Evolutionary conservation across 257 asterid genomes (phyloP).

Genomic region (Solanum clarkiae): DNA sequence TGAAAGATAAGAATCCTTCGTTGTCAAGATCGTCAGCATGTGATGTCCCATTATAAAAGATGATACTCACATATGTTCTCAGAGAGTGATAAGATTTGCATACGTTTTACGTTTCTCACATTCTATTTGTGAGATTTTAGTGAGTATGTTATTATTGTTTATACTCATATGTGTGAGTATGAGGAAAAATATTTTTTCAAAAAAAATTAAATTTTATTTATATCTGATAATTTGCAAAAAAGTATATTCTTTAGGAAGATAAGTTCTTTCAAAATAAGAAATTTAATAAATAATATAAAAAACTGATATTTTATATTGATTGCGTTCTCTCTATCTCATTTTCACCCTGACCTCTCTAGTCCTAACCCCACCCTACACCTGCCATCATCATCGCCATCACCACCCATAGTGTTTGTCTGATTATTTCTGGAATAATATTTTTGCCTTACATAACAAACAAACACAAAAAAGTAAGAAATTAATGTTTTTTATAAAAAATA

Average conservation of each 20-base stretch:
- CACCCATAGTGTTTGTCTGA: no score
- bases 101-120: no score
- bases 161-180: no score
- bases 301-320: not conserved
- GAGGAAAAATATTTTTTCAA: no score
- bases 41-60: not conserved
- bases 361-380: not conserved
- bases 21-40: not conserved
- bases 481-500: no score
- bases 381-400: not conserved
- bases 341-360: not conserved
- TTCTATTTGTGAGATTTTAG: no score
- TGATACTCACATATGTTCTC: not conserved
- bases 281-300: no score
- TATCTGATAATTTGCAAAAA: rapidly evolving
- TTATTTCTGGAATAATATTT: no score
- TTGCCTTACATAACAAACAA: not conserved
- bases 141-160: no score
- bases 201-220: not conserved
- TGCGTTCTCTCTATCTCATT: not conserved
- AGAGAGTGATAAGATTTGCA: rapidly evolving
- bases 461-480: not conserved
- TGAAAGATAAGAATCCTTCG: not conserved
- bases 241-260: not conserved
- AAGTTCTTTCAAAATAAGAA: not conserved